Base-by-base conservation (phyloP, 1,139 yeast species). In the Zygosaccharomyces sapae region DNA sequence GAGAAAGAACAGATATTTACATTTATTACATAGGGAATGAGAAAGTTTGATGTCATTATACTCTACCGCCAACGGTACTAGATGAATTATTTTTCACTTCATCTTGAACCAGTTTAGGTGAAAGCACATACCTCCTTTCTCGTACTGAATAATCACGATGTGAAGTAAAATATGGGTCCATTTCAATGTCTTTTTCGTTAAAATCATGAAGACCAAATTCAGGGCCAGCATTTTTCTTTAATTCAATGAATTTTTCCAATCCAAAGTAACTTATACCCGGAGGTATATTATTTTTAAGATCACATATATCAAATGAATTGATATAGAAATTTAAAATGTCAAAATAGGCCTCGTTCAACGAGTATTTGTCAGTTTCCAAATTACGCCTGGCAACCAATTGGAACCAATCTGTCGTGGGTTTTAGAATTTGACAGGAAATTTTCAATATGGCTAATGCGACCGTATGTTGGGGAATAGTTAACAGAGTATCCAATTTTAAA, bases 381-480 rank as follows among this genome's bases (percentile, higher is more conserved):
- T 73, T 75, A 7, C 68, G 66, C 52, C 65, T 53, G 27, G 57
- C 41, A 19, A 57, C 47, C 5, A 40, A 7, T 37, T 42, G 44
- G 6, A 56, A 53, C 57, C 61, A 53, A 12, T 54, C 45, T 1
- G 46, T 49, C 22, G 55, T 49, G 10, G 55, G 51, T 12, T 57
- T 49, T 18, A 58, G 43, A 30, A 77, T 55, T 44, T 75, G 74
- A 9, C 71, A 67, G 3, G 86, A 79, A 33, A 81, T 60, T 37
- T 71, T 70, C 24, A 83, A 67, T 27, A 81, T 77, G 1, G 90
- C 87, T 47, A 88, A 65, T 0, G 97, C 94, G 40, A 85, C 79
- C 35, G 86, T 77, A 63, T 89, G 95, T 1, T 90, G 83, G 0
- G 97, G 95, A 12, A 80, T 75, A 61, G 80, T 81, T 34, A 92